phyloP scores from a whole-genome alignment of 352 stramenopile species.

The Phytophthora idaei region DNA sequence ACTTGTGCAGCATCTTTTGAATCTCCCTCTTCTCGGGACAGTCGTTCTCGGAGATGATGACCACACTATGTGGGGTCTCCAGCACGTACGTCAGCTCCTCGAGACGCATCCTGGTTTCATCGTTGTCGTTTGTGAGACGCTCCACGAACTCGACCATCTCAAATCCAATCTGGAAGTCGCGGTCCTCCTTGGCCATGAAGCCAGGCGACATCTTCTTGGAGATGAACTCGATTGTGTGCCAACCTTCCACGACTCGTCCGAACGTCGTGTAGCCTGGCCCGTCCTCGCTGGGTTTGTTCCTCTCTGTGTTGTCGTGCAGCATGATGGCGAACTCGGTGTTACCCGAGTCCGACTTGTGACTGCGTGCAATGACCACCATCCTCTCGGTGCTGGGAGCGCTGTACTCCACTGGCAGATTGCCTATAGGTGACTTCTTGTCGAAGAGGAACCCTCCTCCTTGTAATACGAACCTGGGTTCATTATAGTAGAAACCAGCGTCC shows the following conservation, averaged over 20 bases:
- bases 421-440: constrained; percentile 69
- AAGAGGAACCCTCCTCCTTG: constrained; percentile 79
- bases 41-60: constrained; percentile 95
- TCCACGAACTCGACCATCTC: constrained; percentile 75
- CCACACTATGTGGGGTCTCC: constrained; percentile 85
- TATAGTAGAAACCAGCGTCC: constrained; percentile 85
- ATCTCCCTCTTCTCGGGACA: constrained; percentile 93
- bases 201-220: constrained; percentile 73
- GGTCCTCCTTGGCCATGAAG: constrained; percentile 74
- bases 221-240: constrained; percentile 78
- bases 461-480: constrained; percentile 81
- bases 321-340: constrained; percentile 88
- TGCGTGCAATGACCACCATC: constrained; percentile 83
- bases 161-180: constrained; percentile 67
- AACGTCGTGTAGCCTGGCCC: constrained; percentile 83
- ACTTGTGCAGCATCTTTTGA: constrained; percentile 81
- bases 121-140: constrained; percentile 61
- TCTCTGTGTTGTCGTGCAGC: constrained; percentile 80
- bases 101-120: constrained; percentile 57
- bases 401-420: constrained; percentile 82
- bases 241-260: constrained; percentile 75
- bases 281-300: constrained; percentile 64
- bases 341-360: constrained; percentile 69
- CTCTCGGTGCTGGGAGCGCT: constrained; percentile 78
- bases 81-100: constrained; percentile 79